These are phyloP conservation scores for Candida tibetensis DNA, from an alignment of 805 yeast species.

Conservation along the genomic window DNA sequence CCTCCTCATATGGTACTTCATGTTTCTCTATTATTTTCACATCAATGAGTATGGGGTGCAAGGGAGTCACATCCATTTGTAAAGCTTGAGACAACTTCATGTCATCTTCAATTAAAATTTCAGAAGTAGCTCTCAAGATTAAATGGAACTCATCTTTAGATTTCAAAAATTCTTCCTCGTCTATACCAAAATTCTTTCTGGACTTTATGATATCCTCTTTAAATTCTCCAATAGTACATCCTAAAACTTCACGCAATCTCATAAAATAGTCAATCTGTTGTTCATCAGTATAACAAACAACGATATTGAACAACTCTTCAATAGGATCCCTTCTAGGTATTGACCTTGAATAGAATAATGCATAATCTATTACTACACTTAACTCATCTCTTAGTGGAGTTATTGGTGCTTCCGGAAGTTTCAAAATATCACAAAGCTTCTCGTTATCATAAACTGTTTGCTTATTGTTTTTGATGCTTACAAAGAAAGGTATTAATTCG, in stretches of 20 bases:
- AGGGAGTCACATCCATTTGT: slow-evolving; percentile 29
- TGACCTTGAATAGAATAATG: slow-evolving; percentile 15
- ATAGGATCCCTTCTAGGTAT: slow-evolving; percentile 26
- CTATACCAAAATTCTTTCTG: not conserved
- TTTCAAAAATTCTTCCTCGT: not conserved
- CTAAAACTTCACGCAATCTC: slow-evolving; percentile 17
- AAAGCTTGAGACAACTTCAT: slow-evolving; percentile 12
- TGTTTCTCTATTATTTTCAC: not conserved
- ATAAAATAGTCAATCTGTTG: not conserved
- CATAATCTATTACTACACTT: slow-evolving; percentile 22
- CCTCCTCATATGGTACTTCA: not conserved
- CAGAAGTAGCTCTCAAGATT: not conserved
- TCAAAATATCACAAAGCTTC: slow-evolving; percentile 13
- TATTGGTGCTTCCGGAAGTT: slow-evolving; percentile 5
- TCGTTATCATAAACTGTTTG: slow-evolving; percentile 11
- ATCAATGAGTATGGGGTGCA: slow-evolving; percentile 12
- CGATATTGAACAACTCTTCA: slow-evolving; percentile 23
- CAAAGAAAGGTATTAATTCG: slow-evolving; percentile 25
- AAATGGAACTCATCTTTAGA: not conserved
- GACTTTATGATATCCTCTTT: slow-evolving; percentile 17
- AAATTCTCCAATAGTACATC: slow-evolving; percentile 17
- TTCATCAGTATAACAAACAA: slow-evolving; percentile 14
- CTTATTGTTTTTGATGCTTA: slow-evolving; percentile 14
- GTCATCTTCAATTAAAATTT: slow-evolving; percentile 6
- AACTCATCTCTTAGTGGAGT: slow-evolving; percentile 8